phyloP scores from a whole-genome alignment of 495 filamentous ascomycete genomes.

The Glonium stellatum region DNA sequence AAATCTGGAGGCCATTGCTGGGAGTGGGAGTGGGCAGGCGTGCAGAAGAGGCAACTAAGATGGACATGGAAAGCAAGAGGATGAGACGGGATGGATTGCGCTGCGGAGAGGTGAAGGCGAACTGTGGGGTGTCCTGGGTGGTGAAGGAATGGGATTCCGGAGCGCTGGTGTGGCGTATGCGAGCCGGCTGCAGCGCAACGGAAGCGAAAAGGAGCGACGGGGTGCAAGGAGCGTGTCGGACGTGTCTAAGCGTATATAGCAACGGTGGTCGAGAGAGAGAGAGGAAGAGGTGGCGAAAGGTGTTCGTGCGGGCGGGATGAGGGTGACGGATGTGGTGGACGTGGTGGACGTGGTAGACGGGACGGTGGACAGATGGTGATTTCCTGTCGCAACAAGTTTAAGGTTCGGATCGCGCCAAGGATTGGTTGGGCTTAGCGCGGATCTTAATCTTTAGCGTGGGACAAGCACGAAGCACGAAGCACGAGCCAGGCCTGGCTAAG shows the following conservation, averaged over 20 bases:
- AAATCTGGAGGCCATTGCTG: conserved; percentile 26
- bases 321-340: no score
- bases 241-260: no score
- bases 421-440: neutral
- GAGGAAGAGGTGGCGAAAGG: no score
- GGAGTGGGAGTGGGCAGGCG: neutral
- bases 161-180: no score
- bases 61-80: conserved; percentile 16
- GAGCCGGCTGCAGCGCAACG: no score
- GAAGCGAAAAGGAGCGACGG: no score
- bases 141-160: no score
- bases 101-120: no score
- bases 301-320: no score
- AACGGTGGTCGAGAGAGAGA: no score
- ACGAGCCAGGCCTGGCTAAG: neutral
- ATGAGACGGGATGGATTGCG: neutral
- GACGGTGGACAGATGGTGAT: neutral
- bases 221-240: no score
- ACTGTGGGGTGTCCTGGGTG: no score
- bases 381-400: neutral
- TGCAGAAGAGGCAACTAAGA: neutral
- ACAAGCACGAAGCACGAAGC: neutral
- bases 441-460: neutral
- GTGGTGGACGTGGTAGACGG: neutral
- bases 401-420: neutral